Base-by-base conservation (phyloP, 805 yeast species). In the Yamadazyma olivae region DNA sequence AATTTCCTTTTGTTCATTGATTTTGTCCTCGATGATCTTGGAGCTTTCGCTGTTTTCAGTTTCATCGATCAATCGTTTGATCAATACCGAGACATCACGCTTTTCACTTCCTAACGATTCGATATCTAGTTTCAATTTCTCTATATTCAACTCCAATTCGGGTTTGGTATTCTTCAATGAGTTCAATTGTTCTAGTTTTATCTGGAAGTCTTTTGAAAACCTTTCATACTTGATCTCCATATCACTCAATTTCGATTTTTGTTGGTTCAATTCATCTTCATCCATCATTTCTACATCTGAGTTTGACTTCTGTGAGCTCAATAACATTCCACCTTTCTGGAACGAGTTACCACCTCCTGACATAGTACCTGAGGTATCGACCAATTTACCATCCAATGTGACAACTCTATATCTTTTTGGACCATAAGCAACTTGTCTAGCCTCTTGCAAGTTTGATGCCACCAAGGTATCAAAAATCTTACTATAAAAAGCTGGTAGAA, bases 281-380 rank as follows among this genome's bases (percentile, higher is more conserved):
- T 81, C 67, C 10, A 73, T 56, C 38, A 46, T 39, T 3, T 48
- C 51, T 10, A 38, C 45, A 16, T 48, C 50, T 3, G 54, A 44
- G 6, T 42, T 42, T 17, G 20, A 16, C 18, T 27, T 16, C 12
- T 32, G 36, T 14, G 75, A 67, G 1, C 66, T 54, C 27, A 73
- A 61, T 39, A 71, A 77, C 95, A 93, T 88, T 2, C 83, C 81
- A 5, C 98, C 99, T 33, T 74, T 74, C 13, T 75, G 71, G 6
- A 71, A 74, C 26, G 74, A 67, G 36, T 71, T 74, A 35, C 98
- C 99, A 61, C 99, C 99, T 50, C 99, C 99, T 31, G 95, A 79
- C 81, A 95, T 81, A 1, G 97, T 86, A 59, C 99, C 99, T 2
- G 95, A 84, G 12, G 82, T 79, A 50, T 90, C 97, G 38, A 93